Evolutionary conservation across 2,329 filamentous ascomycete genomes (phyloP).

Genomic region (Penicillium psychrosexuale): DNA sequence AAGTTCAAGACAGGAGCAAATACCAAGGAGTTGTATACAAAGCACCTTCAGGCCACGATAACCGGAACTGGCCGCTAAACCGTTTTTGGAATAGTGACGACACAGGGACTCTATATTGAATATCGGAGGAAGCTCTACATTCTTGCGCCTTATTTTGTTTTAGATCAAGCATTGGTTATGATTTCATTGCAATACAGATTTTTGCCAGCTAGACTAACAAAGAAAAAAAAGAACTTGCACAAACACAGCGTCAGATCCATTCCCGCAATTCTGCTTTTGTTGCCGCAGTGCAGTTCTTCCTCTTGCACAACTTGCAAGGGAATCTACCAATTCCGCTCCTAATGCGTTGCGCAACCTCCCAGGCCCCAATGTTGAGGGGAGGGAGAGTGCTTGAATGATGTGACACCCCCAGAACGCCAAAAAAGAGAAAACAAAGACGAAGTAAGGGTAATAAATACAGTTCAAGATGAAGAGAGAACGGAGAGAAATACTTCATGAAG

Average conservation of each 20-base stretch:
- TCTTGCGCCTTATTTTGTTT: background rate
- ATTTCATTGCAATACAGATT: constrained; percentile 10
- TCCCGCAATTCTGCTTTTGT: constrained; percentile 20
- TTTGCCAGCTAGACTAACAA: background rate
- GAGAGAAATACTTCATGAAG: constrained; percentile 4
- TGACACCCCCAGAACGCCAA: constrained; percentile 33
- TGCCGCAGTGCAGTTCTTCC: constrained; percentile 4
- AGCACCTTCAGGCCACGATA: constrained; percentile 42
- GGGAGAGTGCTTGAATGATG: constrained; percentile 28
- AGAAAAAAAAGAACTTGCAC: constrained; percentile 7
- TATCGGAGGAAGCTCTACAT: constrained; percentile 2
- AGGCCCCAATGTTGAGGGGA: constrained; percentile 7
- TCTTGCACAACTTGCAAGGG: constrained; percentile 9
- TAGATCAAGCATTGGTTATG: constrained; percentile 2
- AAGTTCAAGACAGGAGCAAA: constrained; percentile 13
- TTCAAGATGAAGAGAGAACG: constrained; percentile 18
- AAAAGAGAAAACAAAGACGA: constrained; percentile 17
- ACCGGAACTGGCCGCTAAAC: constrained; percentile 35
- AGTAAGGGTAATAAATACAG: constrained; percentile 35
- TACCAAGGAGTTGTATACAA: constrained; percentile 24
- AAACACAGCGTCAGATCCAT: constrained; percentile 9
- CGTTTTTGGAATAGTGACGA: constrained; percentile 31
- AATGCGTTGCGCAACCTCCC: constrained; percentile 16
- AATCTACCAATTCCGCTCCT: constrained; percentile 14
- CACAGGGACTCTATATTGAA: constrained; percentile 10